These are phyloP conservation scores for Trypanosoma avium DNA, from an alignment of 208 protist species.

Conservation along the genomic window DNA sequence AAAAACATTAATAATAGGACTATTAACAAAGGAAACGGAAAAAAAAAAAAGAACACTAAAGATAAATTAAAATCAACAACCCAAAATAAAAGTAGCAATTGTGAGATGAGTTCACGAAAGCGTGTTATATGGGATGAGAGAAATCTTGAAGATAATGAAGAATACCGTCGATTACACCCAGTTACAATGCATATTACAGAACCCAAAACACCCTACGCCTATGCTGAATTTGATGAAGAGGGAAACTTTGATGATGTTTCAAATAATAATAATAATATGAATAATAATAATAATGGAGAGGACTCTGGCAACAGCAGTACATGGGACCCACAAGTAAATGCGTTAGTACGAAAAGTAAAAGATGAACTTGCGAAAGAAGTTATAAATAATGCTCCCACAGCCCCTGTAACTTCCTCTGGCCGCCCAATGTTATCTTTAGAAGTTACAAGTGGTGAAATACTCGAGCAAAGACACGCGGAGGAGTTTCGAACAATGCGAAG, in stretches of 20 bases:
- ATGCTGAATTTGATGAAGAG: constrained; percentile 51
- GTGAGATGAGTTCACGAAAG: constrained; percentile 34
- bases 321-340: constrained; percentile 78
- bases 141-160: constrained; percentile 78
- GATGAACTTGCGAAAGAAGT: constrained; percentile 40
- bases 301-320: constrained; percentile 16
- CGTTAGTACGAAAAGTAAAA: constrained; percentile 56
- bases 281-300: not conserved
- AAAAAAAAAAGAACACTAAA: not conserved
- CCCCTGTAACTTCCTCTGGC: constrained; percentile 49
- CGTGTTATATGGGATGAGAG: constrained; percentile 82
- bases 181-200: constrained; percentile 87
- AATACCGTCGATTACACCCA: constrained; percentile 80
- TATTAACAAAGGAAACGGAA: not conserved
- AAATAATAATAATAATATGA: too few species aligned
- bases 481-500: constrained; percentile 79
- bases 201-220: constrained; percentile 83
- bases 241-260: constrained; percentile 13
- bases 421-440: constrained; percentile 63
- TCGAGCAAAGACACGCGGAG: constrained; percentile 40
- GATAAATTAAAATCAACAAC: not conserved
- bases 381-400: constrained; percentile 32
- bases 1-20: not conserved
- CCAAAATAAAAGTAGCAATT: not conserved
- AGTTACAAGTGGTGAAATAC: constrained; percentile 55